A percentile compares a stretch with the other conserved stretches of the same genome.
These are phyloP conservation scores for Acrocalymma vagum DNA, from an alignment of 2,329 filamentous ascomycete genomes.

Conservation along the genomic window DNA sequence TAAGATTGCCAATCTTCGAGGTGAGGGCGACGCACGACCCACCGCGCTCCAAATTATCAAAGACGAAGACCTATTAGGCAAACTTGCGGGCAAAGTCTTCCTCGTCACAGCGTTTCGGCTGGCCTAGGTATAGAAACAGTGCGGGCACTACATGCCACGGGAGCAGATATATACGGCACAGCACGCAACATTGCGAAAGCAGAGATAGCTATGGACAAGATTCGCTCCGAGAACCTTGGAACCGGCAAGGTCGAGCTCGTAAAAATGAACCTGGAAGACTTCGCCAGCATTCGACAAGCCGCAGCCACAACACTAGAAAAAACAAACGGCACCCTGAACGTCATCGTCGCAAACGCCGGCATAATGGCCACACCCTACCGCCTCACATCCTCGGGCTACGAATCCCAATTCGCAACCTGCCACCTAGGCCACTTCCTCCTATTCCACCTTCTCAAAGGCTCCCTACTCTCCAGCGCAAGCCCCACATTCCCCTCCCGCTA, in stretches of 20 bases:
- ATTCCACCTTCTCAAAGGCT: conserved; percentile 56
- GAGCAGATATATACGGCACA: conserved; percentile 55
- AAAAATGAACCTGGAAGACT: conserved; percentile 22
- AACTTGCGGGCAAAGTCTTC: conserved; percentile 33
- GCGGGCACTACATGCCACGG: conserved; percentile 54
- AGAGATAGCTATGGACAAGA: conserved; percentile 7
- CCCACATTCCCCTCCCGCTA: conserved; percentile 36
- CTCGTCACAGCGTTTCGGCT: conserved; percentile 35
- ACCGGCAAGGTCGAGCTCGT: conserved; percentile 18
- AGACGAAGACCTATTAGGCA: conserved; percentile 46
- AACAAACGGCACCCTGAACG: conserved; percentile 18
- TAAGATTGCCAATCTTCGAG: too few species aligned
- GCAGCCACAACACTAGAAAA: conserved; percentile 10
- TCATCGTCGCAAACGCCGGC: conserved; percentile 37
- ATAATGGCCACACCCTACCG: conserved; percentile 41
- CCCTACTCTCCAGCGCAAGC: conserved; percentile 49
- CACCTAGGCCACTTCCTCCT: conserved; percentile 60
- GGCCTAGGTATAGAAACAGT: conserved; percentile 36
- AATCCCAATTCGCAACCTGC: conserved; percentile 54
- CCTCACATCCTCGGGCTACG: conserved; percentile 40
- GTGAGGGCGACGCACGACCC: conserved; percentile 51
- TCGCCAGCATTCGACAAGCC: conserved; percentile 18
- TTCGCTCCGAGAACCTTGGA: conserved; percentile 5
- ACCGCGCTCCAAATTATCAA: conserved; percentile 51
- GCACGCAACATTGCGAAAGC: conserved; percentile 48